phyloP scores from a whole-genome alignment of 2,329 filamentous ascomycete species.

The Macrophomina tecta region DNA sequence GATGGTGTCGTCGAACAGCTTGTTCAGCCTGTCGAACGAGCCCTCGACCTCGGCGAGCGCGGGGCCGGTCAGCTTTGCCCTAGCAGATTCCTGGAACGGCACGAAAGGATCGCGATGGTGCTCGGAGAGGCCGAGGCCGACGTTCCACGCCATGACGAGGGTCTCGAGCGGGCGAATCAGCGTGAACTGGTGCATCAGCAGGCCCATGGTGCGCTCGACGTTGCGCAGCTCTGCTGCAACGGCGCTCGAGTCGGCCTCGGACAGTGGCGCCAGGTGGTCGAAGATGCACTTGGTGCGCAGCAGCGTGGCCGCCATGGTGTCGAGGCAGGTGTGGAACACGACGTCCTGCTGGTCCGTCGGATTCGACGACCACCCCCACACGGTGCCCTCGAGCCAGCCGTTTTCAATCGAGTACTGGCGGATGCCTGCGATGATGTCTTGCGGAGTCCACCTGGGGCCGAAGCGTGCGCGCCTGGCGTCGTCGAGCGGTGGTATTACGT shows the following conservation, averaged over 20 bases:
- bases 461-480: neutral
- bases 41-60: neutral
- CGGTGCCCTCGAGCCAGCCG: neutral
- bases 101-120: neutral
- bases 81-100: neutral
- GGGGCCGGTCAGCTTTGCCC: neutral
- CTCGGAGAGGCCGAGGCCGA: neutral
- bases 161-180: neutral
- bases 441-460: neutral
- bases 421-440: neutral
- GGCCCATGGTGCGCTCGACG: neutral
- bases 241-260: neutral
- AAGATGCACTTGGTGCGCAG: neutral
- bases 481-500: neutral
- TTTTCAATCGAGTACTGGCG: neutral
- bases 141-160: neutral
- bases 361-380: neutral
- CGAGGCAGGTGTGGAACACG: slow-evolving; percentile 2
- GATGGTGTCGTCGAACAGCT: neutral
- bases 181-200: slow-evolving; percentile 1
- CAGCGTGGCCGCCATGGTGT: neutral
- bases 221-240: neutral
- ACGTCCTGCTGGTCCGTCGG: neutral
- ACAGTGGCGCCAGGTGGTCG: neutral
- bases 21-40: neutral